A percentile compares a stretch with the other conserved stretches of the same genome.
These are phyloP conservation scores for Diaporthe eres DNA, from an alignment of 2,329 filamentous ascomycete species.

Conservation along the genomic window DNA sequence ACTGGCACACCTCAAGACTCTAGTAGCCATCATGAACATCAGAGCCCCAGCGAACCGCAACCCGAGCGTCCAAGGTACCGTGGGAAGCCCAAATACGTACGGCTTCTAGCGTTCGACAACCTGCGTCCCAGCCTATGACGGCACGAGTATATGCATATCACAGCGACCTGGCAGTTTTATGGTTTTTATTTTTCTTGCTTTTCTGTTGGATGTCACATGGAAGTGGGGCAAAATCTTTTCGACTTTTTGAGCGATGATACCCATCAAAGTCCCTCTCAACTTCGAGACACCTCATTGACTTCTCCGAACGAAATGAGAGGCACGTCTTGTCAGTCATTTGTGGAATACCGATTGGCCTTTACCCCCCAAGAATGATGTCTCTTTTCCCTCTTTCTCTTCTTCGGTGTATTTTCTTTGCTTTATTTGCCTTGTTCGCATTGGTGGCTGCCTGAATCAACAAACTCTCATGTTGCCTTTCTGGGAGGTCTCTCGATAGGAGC, in stretches of 20 bases:
- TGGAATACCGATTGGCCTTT: background rate
- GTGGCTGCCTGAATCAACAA: slow-evolving; percentile 4
- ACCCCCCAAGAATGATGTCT: background rate
- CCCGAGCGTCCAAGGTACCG: background rate
- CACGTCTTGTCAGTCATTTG: background rate
- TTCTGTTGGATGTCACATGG: slow-evolving; percentile 2
- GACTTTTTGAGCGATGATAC: slow-evolving; percentile 36
- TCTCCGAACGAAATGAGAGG: background rate
- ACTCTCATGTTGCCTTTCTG: background rate
- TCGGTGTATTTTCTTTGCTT: background rate
- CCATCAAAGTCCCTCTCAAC: slow-evolving; percentile 1
- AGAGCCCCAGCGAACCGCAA: background rate
- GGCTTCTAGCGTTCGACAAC: background rate
- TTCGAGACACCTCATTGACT: background rate
- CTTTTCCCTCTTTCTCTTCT: background rate
- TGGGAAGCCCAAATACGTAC: slow-evolving; percentile 5
- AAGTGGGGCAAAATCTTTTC: slow-evolving; percentile 9
- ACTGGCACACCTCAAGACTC: background rate
- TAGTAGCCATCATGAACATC: background rate
- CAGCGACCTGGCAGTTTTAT: slow-evolving; percentile 17
- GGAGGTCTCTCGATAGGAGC: background rate
- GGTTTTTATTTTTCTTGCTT: slow-evolving; percentile 5
- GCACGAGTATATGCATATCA: slow-evolving; percentile 28
- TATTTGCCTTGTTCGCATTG: slow-evolving; percentile 9
- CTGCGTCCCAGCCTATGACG: slow-evolving; percentile 11